Base-by-base conservation (phyloP, 2,329 filamentous ascomycete species). In the Pyrenochaeta sp. region DNA sequence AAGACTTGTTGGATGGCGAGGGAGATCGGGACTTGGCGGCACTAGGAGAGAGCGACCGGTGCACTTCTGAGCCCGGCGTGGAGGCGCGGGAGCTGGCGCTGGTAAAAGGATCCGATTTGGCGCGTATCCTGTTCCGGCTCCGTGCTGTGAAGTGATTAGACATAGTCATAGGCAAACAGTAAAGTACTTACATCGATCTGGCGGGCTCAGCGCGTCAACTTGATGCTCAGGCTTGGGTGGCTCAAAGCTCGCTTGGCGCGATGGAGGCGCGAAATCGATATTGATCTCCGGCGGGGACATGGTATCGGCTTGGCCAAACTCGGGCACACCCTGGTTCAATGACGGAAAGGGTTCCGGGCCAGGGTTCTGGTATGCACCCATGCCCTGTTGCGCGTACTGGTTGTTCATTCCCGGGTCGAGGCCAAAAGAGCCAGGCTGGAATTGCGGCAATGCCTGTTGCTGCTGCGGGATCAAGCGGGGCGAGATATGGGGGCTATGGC, bases 221-320 rank as follows among this genome's bases (percentile, higher is more conserved):
- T 69, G 77, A 62, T 87, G 79, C n/a, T 82, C 81, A 27, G 83
- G 77, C 68, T 90, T 91, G 17, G 83, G 81, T 23, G 85, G 84
- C 58, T 89, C 89, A 70, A 90, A 89, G 63, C 82, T 86, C 47
- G 82, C 84, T 66, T 85, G 85, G 52, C 84, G 80, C 46, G 90
- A 85, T 7, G 88, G 88, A 20, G 93, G 93, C 14, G 92, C 93
- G 74, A 91, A 92, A 72, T 97, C 91, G 65, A 97, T 95, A 71
- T 95, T 96, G 76, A 97, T 97, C 45, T 93, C 91, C 0, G 93
- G 93, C n/a, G 93, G 91, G 3, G 89, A 90, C 88, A 96, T 95
- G 63, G 90, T 84, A 44, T 88, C 85, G 40, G 85, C 86, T 70
- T 85, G 87, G 5, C 86, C 85, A 71, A 90, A 84, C 51, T 93